phyloP scores from a whole-genome alignment of 1,139 yeast species.

The Suzukiozyma palmioleophila region DNA sequence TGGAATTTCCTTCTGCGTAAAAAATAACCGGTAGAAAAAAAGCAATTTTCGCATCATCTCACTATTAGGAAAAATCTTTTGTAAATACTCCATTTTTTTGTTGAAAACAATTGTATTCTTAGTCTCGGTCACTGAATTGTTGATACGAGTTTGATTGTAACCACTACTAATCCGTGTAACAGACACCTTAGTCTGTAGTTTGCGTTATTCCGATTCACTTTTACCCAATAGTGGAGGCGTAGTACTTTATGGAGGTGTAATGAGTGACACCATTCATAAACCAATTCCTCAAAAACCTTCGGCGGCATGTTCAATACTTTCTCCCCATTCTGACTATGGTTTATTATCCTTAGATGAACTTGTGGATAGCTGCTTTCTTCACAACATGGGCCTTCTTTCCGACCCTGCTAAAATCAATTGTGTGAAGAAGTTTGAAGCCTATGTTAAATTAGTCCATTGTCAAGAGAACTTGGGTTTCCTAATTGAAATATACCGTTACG shows the following conservation, averaged over 20 bases:
- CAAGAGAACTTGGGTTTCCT: conserved; percentile 44
- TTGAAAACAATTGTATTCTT: no score
- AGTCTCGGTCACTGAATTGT: no score
- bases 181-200: no score
- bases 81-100: not conserved
- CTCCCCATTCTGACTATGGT: not conserved
- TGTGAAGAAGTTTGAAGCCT: conserved; percentile 18
- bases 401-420: conserved; percentile 11
- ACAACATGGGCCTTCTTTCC: conserved; percentile 16
- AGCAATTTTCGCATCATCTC: conserved; percentile 1
- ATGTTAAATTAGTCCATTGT: conserved; percentile 29
- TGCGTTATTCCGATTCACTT: no score
- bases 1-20: not conserved
- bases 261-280: not conserved
- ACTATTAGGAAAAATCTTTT: not conserved
- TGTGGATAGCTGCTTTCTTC: conserved; percentile 22
- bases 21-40: conserved; percentile 1
- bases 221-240: no score
- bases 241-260: not conserved
- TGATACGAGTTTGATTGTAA: no score
- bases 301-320: not conserved
- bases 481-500: conserved; percentile 43
- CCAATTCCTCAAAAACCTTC: conserved; percentile 4
- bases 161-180: no score
- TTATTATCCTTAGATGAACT: conserved; percentile 22